These are phyloP conservation scores for Didymosphaeria variabile DNA, from an alignment of 2,329 filamentous ascomycete species.

Conservation along the genomic window DNA sequence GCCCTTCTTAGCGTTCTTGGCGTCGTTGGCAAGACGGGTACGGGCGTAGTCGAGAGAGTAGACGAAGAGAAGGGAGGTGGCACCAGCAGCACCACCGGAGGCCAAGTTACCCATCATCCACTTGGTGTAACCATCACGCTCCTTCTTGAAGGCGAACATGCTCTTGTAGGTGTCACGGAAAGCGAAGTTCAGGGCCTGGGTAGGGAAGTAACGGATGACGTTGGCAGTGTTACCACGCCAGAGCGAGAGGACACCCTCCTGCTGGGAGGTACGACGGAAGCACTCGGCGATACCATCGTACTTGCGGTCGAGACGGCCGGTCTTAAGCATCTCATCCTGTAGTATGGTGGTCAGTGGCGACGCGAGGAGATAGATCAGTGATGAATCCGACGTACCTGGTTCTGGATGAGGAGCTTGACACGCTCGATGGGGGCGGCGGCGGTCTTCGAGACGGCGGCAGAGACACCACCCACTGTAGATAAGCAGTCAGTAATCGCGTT, in stretches of 20 bases:
- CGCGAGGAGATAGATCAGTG: neutral
- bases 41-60: constrained; percentile 99
- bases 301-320: constrained; percentile 96
- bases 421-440: constrained; percentile 99
- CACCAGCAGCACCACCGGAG: constrained; percentile 99
- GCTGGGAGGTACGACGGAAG: constrained; percentile 88
- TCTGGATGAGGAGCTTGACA: constrained; percentile 99
- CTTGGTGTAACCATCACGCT: constrained; percentile 95
- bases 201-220: constrained; percentile 99
- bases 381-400: constrained; percentile 80
- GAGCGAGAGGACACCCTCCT: constrained; percentile 93
- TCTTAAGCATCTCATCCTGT: constrained; percentile 99
- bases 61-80: constrained; percentile 99
- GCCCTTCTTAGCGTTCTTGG: constrained; percentile 96
- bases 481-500: constrained; percentile 53
- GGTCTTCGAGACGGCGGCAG: constrained; percentile 99
- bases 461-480: constrained; percentile 95
- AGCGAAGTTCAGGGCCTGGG: constrained; percentile 99
- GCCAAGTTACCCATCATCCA: constrained; percentile 99
- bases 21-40: constrained; percentile 99
- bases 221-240: constrained; percentile 99
- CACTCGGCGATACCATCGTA: constrained; percentile 94
- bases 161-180: constrained; percentile 99
- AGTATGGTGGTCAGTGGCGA: constrained; percentile 28
- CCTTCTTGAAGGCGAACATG: constrained; percentile 99